These are phyloP conservation scores for Backusella psychrophila DNA, from an alignment of 192 early-diverging fungal species.

Conservation along the genomic window DNA sequence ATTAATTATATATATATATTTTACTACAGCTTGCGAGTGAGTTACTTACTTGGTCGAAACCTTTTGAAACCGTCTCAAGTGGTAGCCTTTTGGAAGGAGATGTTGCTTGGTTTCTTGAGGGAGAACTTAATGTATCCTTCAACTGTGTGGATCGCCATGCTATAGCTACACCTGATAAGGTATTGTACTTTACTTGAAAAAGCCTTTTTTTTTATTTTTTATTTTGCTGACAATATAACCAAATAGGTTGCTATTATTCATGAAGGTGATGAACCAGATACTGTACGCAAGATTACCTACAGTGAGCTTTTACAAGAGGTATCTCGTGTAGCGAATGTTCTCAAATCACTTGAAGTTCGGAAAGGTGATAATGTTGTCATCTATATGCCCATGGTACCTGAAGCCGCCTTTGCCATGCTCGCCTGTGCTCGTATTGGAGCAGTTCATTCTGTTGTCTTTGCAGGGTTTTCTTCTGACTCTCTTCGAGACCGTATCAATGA, in stretches of 20 bases:
- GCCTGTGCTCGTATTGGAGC: conserved; percentile 93
- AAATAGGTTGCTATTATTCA: conserved; percentile 71
- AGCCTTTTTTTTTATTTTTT: neutral
- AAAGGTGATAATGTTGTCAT: conserved; percentile 96
- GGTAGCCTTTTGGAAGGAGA: conserved; percentile 83
- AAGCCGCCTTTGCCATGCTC: conserved; percentile 88
- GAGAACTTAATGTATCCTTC: conserved; percentile 87
- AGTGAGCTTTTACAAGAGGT: conserved; percentile 79
- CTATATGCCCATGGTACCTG: conserved; percentile 98
- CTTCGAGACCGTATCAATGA: conserved; percentile 91
- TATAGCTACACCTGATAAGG: conserved; percentile 64
- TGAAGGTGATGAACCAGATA: conserved; percentile 87
- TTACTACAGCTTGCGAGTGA: conserved; percentile 64
- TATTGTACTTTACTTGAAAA: conserved; percentile 29
- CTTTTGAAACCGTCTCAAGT: conserved; percentile 67
- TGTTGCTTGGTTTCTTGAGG: conserved; percentile 91
- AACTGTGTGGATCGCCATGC: conserved; percentile 96
- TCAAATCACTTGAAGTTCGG: conserved; percentile 76
- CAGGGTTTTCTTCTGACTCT: conserved; percentile 93
- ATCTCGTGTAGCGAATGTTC: conserved; percentile 78
- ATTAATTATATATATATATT: neutral
- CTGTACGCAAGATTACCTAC: conserved; percentile 79
- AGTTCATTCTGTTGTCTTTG: conserved; percentile 94
- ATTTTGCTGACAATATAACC: conserved; percentile 66
- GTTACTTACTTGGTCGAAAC: conserved; percentile 76